Evolutionary conservation across 2,329 filamentous ascomycete species (phyloP), one percentile per base, ranked within the genome.

Genomic region (Fusarium sp.): DNA sequence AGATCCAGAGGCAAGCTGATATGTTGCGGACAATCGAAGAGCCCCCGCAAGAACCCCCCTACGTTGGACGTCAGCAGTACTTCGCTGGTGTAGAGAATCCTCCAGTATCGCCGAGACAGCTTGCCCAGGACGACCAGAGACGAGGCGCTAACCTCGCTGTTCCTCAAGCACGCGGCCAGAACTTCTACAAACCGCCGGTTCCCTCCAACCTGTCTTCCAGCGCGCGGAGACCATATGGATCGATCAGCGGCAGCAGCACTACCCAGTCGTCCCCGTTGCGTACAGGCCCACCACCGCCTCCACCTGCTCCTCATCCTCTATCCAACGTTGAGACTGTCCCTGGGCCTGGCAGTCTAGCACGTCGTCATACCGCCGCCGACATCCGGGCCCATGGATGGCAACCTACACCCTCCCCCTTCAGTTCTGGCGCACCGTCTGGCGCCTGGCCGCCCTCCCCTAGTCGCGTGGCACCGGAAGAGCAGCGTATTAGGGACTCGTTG

Each of bases 351-450:
- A 93, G 88, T 70, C 82, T 97, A 42, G 86, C 88, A 40, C 88
- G 94, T 63, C 87, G 94, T 60, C 95, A 99, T 77, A 99, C 95
- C 2, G 94, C 93, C 35, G 95, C 95, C 56, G 95, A 99, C 74
- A 98, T 99, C 68, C 89, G 95, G 49, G 90, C 93, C 69, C 90
- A 93, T 73, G 92, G 90, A 34, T 94, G 91, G 88, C 89, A 88
- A 61, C 82, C 82, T 7, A 66, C 62, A 38, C 82, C 85, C 25
- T 90, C 89, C 6, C 91, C 89, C 10, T 91, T 72, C 88, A 72
- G 82, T 85, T 7, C 89, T 4, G 87, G 87, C 10, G 76, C 80
- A 3, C 76, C 81, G 8, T 79, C 82, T 1, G 75, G 77, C 4
- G 80, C 80, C 12, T 86, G 83, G 81, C 84, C 85, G 0, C 77